Evolutionary conservation across 306 rosid species (phyloP), one percentile per base, ranked within the genome.

Genomic region (Oxytropis ochrocephala): DNA sequence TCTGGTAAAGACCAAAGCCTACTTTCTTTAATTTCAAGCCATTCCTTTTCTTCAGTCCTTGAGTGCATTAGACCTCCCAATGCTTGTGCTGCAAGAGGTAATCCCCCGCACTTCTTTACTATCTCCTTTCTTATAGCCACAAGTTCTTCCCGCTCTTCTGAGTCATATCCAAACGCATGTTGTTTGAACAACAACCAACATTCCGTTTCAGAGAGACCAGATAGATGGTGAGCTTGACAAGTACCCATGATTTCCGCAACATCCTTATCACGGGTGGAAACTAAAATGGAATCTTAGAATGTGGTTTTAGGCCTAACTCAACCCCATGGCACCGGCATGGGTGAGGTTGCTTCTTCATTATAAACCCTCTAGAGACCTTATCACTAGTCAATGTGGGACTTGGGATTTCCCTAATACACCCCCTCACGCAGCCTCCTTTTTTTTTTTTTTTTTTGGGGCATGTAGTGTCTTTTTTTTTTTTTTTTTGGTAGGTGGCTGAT

Each of bases 131-230:
- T 54, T 21, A 64, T 64, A 24, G 12, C 69, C 3, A 27, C 54
- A 7, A 44, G 69, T 41, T 43, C 54, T 44, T 1, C 11, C 29
- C 16, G 13, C 24, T 64, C 69, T n/a, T 8, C 69, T 64, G 4
- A 7, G 5, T n/a, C 13, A 5, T 16, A 4, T 43, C 41, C 41
- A 64, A 64, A 64, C 24, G 69, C 69, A 43, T 30, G 4, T n/a
- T 42, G 54, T 64, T 44, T 64, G 18, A 64, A 64, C 13, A 64
- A 43, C 8, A 38, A 64, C 69, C 69, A 43, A 21, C 69, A 64
- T 4, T 64, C 54, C 1, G 43, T 8, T 0, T 64, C 16, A 2
- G 29, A 13, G 7, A 64, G 42, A 27, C 55, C 13, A 24, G 8
- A 27, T 4, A 64, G 5, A 44, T 29, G 21, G 13, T 64, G 70